These are phyloP conservation scores for Arthroderma sp. DNA, from an alignment of 2,329 filamentous ascomycete genomes.

Conservation along the genomic window DNA sequence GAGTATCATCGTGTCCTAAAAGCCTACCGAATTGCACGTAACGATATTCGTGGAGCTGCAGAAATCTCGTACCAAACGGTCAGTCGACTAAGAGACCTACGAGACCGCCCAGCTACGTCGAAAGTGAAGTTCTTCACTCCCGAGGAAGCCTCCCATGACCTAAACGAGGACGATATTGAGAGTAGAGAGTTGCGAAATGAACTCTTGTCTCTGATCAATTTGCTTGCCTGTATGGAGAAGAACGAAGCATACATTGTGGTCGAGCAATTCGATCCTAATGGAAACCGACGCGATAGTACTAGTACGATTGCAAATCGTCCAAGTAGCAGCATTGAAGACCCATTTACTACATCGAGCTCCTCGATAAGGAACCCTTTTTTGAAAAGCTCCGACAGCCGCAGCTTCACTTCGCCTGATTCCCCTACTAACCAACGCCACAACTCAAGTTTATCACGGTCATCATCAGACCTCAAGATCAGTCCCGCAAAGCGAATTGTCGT, in stretches of 20 bases:
- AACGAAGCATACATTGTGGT: slow-evolving; percentile 65
- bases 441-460: background rate
- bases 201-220: slow-evolving; percentile 87
- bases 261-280: slow-evolving; percentile 28
- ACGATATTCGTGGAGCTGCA: slow-evolving; percentile 71
- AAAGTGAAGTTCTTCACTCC: slow-evolving; percentile 24
- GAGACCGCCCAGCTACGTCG: slow-evolving; percentile 24
- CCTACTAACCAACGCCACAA: background rate
- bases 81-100: slow-evolving; percentile 36
- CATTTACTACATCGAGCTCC: background rate
- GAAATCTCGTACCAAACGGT: slow-evolving; percentile 46
- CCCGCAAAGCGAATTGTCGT: slow-evolving; percentile 59
- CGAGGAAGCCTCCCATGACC: slow-evolving; percentile 21
- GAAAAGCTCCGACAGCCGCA: background rate
- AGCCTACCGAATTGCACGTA: slow-evolving; percentile 71
- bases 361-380: background rate
- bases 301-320: slow-evolving; percentile 18
- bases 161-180: slow-evolving; percentile 26
- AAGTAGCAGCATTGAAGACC: slow-evolving; percentile 3
- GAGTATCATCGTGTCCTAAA: slow-evolving; percentile 86
- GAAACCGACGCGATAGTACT: slow-evolving; percentile 27
- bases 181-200: slow-evolving; percentile 50
- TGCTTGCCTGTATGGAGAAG: slow-evolving; percentile 69
- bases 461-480: slow-evolving; percentile 15
- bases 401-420: background rate